These are phyloP conservation scores for Fusarium equiseti DNA, from an alignment of 2,329 filamentous ascomycete species.

Conservation along the genomic window DNA sequence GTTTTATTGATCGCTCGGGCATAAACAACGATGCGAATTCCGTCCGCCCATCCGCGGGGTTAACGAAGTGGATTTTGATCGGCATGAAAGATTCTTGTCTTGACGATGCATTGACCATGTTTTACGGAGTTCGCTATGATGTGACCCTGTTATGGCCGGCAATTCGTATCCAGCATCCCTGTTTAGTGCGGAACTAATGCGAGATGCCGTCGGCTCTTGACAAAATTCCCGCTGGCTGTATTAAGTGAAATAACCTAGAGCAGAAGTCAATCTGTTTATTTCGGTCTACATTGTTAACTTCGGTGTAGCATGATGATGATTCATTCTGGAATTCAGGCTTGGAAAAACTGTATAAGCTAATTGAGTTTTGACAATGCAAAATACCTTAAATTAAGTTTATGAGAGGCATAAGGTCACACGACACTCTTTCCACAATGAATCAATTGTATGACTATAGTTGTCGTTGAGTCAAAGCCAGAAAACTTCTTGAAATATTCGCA, in stretches of 20 bases:
- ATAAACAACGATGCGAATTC: not conserved
- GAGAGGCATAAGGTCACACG: too few relatives aligned
- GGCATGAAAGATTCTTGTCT: not conserved
- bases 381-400: too few relatives aligned
- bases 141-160: not conserved
- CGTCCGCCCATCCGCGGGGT: not conserved
- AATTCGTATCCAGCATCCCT: not conserved
- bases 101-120: not conserved
- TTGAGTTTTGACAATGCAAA: too few relatives aligned
- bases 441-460: too few relatives aligned
- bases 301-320: too few relatives aligned
- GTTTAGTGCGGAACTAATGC: not conserved
- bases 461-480: too few relatives aligned
- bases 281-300: too few relatives aligned
- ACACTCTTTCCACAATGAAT: too few relatives aligned
- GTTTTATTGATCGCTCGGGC: not conserved
- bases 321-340: too few relatives aligned
- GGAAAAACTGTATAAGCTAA: too few relatives aligned
- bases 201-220: not conserved
- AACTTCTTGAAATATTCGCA: too few relatives aligned
- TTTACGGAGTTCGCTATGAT: not conserved
- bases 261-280: fast-evolving
- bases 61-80: not conserved
- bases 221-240: not conserved
- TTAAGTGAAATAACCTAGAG: not conserved